Conservation (phyloP, 495 filamentous ascomycete genomes). For the Aspergillus baeticus region DNA sequence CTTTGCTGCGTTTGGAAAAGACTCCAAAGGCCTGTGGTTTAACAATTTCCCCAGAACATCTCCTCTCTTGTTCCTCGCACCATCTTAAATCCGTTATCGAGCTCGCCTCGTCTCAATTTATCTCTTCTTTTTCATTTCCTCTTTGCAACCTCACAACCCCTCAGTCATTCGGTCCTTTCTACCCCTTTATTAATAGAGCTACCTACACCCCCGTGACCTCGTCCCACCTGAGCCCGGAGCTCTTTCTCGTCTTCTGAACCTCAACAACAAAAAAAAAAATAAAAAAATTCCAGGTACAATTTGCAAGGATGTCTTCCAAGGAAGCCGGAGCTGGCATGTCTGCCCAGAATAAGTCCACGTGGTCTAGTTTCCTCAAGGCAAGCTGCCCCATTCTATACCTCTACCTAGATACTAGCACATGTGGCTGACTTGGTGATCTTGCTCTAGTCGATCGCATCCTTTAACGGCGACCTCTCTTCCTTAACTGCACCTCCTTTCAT, state of each 20-base stretch:
- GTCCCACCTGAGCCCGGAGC: neutral
- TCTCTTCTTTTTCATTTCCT: neutral
- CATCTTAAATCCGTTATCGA: neutral
- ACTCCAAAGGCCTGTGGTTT: neutral
- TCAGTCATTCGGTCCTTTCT: neutral
- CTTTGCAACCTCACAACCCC: neutral
- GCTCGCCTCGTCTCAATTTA: neutral
- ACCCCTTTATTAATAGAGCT: neutral
- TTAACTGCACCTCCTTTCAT: conserved; percentile 96
- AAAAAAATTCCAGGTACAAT: too few relatives aligned
- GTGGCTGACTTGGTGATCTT: neutral
- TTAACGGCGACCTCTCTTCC: conserved; percentile 92
- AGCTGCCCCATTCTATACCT: neutral
- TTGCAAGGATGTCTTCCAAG: conserved; percentile 34
- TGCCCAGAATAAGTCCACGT: conserved; percentile 48
- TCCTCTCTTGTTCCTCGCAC: neutral
- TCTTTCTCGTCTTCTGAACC: neutral
- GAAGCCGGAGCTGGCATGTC: conserved; percentile 36
- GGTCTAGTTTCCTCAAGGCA: conserved; percentile 56
- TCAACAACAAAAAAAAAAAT: neutral
- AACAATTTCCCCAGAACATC: conserved; percentile 7
- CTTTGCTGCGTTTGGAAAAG: conserved; percentile 2
- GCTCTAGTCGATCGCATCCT: conserved; percentile 83
- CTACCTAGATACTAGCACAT: neutral
- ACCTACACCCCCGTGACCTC: neutral